Percentiles rank a stretch among this genome's conserved stretches.
Conservation (phyloP, 2,329 filamentous ascomycete species). For the Cladosporium sp. region DNA sequence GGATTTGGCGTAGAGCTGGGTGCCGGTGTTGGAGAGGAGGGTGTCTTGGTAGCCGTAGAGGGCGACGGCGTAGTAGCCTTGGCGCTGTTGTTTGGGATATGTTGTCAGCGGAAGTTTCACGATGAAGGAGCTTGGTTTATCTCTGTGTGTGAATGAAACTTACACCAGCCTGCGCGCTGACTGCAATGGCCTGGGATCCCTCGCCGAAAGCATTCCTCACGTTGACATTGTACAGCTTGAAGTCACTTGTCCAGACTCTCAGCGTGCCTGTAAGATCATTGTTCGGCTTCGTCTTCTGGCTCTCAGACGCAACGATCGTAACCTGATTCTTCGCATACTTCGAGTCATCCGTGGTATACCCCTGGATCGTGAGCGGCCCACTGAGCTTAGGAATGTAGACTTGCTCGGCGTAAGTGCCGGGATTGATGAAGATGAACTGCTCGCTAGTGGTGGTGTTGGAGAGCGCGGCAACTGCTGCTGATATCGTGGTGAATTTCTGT, state of each 20-base stretch:
- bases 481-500: slow-evolving; percentile 51
- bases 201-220: slow-evolving; percentile 52
- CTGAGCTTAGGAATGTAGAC: slow-evolving; percentile 53
- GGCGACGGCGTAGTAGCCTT: slow-evolving; percentile 59
- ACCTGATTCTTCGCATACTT: slow-evolving; percentile 59
- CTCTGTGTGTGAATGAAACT: slow-evolving; percentile 2
- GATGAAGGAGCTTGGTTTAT: neutral
- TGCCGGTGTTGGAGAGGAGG: slow-evolving; percentile 50
- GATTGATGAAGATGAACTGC: slow-evolving; percentile 64
- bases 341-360: slow-evolving; percentile 56
- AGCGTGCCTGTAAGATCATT: slow-evolving; percentile 58
- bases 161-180: slow-evolving; percentile 51
- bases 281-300: slow-evolving; percentile 49
- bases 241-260: slow-evolving; percentile 50
- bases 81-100: slow-evolving; percentile 36
- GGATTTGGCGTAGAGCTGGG: slow-evolving; percentile 57
- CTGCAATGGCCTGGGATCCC: slow-evolving; percentile 55
- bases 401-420: slow-evolving; percentile 63
- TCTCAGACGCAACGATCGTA: slow-evolving; percentile 52
- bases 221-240: slow-evolving; percentile 66
- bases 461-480: slow-evolving; percentile 60
- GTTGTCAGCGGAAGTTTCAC: neutral
- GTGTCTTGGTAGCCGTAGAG: slow-evolving; percentile 62
- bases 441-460: slow-evolving; percentile 51
- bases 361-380: slow-evolving; percentile 57